Base-by-base conservation (phyloP, 2,329 filamentous ascomycete species). In the Fusarium sp. region DNA sequence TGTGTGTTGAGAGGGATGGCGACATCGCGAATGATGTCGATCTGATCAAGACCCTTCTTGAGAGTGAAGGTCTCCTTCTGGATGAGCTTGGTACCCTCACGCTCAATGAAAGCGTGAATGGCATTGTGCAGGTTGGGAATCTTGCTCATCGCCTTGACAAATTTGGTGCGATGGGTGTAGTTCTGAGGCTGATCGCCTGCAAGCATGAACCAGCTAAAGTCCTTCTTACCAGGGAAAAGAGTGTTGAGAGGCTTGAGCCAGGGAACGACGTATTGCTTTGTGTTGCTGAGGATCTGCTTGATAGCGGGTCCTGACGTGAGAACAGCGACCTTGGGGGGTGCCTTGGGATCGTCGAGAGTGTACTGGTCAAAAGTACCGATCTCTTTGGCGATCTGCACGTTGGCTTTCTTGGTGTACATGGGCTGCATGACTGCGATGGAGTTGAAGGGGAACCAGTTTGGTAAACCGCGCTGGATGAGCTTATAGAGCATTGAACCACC, bases 1-100 rank as follows among this genome's bases (percentile, higher is more conserved):
- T 86, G 81, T 6, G 89, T 85, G 9, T 89, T 89, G 2, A 87
- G 82, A 16, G 90, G 87, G 67, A 91, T 90, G 22, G 87, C 88
- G 20, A 91, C 86, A 54, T 91, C 88, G 18, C 83, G 82, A 59
- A 85, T 79, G 26, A 85, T 70, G 53, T 85, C 83, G 33, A 85
- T 77, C 70, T 85, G 83, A 65, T 80, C 76, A 3, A 85, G 79
- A 1, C 80, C 82, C 39, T 81, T 73, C 56, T 76, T 75, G 24
- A 85, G 65, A 31, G 67, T 75, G 61, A 85, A 84, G 0, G 78
- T 75, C 73, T 83, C 81, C 68, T 82, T 81, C 28, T 81, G 68
- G 22, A 85, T 79, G 83, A 87, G 73, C 86, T 78, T 64, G 5
- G 68, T 35, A 9, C 83, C 83, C 6, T 79, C 78, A 4, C 71